Conservation (phyloP, 2,329 filamentous ascomycete species). For the Aspergillus udagawae region DNA sequence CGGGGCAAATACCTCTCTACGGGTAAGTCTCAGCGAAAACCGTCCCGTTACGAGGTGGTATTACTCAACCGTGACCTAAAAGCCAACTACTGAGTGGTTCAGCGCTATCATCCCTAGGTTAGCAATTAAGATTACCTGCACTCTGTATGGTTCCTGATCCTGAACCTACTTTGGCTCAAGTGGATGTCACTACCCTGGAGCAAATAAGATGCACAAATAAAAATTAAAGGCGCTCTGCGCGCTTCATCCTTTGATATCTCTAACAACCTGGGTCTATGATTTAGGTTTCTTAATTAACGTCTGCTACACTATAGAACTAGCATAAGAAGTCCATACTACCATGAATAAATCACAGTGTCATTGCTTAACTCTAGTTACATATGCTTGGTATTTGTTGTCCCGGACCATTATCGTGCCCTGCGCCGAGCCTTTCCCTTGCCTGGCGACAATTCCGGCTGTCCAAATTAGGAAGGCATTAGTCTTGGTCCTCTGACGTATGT, state of each 20-base stretch:
- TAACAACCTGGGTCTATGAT: not conserved
- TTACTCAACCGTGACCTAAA: not conserved
- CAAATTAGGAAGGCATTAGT: constrained; percentile 9
- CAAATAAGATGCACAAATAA: not conserved
- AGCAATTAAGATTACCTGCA: not conserved
- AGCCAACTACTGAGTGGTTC: not conserved
- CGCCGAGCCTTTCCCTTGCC: constrained; percentile 6
- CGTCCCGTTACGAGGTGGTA: not conserved
- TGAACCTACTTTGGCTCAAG: not conserved
- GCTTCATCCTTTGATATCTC: not conserved
- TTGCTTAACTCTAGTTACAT: not conserved
- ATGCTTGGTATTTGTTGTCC: constrained; percentile 9
- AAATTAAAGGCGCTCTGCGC: not conserved
- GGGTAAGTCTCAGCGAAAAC: too few relatives aligned
- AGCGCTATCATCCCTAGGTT: not conserved
- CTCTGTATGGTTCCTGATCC: not conserved
- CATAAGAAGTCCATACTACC: not conserved
- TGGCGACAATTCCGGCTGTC: not conserved
- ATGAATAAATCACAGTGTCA: not conserved
- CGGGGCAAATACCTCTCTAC: too few relatives aligned
- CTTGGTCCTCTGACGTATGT: constrained; percentile 14
- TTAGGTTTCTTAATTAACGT: not conserved
- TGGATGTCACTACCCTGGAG: not conserved
- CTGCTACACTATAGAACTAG: not conserved
- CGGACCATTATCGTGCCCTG: constrained; percentile 3